A percentile compares a stretch with the other conserved stretches of the same genome.
Evolutionary conservation across 371 early-diverging fungal species (phyloP).

Genomic region (Mucor saturninus): DNA sequence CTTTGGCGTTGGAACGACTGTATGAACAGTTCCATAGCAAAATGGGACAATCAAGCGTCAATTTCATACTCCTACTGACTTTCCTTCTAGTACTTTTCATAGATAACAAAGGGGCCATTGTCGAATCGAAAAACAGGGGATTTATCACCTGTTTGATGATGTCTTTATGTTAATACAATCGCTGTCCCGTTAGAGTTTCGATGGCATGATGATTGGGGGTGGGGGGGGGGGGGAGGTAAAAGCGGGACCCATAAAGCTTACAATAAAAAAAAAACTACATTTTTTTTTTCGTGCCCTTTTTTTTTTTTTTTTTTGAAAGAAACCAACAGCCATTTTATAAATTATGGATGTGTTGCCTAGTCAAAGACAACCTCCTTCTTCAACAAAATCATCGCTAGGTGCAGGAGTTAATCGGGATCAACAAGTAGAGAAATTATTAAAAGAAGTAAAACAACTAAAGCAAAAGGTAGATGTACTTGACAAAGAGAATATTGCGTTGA

Average conservation of each 20-base stretch:
- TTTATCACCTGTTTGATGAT: too few relatives aligned
- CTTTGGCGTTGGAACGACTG: too few relatives aligned
- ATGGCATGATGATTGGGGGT: background rate
- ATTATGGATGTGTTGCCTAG: constrained; percentile 43
- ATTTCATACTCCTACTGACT: too few relatives aligned
- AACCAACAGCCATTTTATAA: constrained; percentile 20
- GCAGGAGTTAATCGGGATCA: constrained; percentile 50
- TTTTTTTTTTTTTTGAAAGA: background rate
- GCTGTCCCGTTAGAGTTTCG: too few relatives aligned
- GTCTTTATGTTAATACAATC: too few relatives aligned
- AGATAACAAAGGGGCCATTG: too few relatives aligned
- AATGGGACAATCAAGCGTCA: too few relatives aligned
- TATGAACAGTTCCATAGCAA: too few relatives aligned
- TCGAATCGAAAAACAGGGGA: too few relatives aligned
- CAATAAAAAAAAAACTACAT: background rate
- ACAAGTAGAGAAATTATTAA: constrained; percentile 65
- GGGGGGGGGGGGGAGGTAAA: background rate
- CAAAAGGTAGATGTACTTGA: constrained; percentile 80
- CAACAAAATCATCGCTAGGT: constrained; percentile 23
- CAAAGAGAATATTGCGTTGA: constrained; percentile 82
- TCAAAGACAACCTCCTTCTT: constrained; percentile 35
- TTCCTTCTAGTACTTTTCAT: too few relatives aligned
- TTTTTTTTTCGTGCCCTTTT: background rate
- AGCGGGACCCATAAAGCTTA: background rate
- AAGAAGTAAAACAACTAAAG: constrained; percentile 78